A percentile compares a stretch with the other conserved stretches of the same genome.
Evolutionary conservation across 495 filamentous ascomycete species (phyloP).

Genomic region (Cercophora sp.): DNA sequence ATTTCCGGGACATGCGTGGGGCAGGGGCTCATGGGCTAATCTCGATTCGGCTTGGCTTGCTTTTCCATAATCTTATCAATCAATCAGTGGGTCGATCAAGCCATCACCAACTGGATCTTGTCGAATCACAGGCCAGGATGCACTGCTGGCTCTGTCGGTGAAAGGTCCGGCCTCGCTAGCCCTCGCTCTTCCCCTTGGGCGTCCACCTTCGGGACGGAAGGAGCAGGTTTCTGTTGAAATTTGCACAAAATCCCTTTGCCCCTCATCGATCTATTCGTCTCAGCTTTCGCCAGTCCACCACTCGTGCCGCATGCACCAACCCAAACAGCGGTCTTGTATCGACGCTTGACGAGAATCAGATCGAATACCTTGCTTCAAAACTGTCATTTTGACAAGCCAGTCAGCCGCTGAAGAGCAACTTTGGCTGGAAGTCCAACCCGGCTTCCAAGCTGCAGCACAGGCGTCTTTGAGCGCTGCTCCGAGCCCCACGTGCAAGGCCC

Average conservation of each 20-base stretch:
- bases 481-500: neutral
- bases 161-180: slow-evolving; percentile 17
- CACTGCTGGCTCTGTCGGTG: slow-evolving; percentile 7
- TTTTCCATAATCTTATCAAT: slow-evolving; percentile 35
- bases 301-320: too few relatives aligned
- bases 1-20: neutral
- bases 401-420: too few relatives aligned
- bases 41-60: slow-evolving; percentile 10
- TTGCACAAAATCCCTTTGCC: neutral
- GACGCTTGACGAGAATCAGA: too few relatives aligned
- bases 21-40: neutral
- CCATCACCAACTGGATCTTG: slow-evolving; percentile 17
- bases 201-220: neutral
- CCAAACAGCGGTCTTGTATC: too few relatives aligned
- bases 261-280: too few relatives aligned
- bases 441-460: too few relatives aligned
- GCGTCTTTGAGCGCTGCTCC: too few relatives aligned
- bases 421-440: too few relatives aligned
- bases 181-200: neutral
- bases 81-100: slow-evolving; percentile 25
- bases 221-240: slow-evolving; percentile 2
- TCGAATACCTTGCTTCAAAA: too few relatives aligned
- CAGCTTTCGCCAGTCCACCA: too few relatives aligned
- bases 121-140: slow-evolving; percentile 22
- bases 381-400: too few relatives aligned